Evolutionary conservation across 495 filamentous ascomycete genomes (phyloP).

Genomic region (Podospora anserina): DNA sequence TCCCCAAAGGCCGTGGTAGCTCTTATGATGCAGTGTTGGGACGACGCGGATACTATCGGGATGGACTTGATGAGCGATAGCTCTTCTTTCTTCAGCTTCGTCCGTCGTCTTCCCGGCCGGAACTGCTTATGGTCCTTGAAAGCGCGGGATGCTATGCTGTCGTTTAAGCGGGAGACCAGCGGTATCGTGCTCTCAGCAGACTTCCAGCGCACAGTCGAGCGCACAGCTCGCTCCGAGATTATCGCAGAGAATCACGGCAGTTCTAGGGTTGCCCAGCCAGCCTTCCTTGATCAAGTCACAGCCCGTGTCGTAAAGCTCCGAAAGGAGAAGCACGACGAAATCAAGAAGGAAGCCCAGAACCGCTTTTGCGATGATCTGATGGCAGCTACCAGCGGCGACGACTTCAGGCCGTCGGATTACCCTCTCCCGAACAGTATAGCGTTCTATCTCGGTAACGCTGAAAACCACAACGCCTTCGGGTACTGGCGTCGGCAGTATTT

Average conservation of each 20-base stretch:
- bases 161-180: slow-evolving; percentile 1
- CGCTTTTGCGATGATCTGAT: slow-evolving; percentile 20
- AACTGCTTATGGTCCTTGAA: slow-evolving; percentile 30
- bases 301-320: neutral
- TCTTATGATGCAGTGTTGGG: slow-evolving; percentile 11
- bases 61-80: slow-evolving; percentile 30
- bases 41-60: slow-evolving; percentile 16
- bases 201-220: neutral
- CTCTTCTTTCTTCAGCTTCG: slow-evolving; percentile 27
- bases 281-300: neutral
- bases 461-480: neutral
- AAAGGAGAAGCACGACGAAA: neutral
- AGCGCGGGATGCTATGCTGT: slow-evolving; percentile 24
- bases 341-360: neutral
- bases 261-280: neutral
- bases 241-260: neutral
- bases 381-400: slow-evolving; percentile 27
- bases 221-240: neutral
- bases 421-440: neutral
- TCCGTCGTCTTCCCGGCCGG: slow-evolving; percentile 27
- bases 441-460: neutral
- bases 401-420: neutral
- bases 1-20: slow-evolving; percentile 24
- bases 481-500: slow-evolving; percentile 6
- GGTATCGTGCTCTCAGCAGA: neutral